Evolutionary conservation across 257 asterid species (phyloP), one percentile per base, ranked within the genome.

Genomic region (Ligustrum vulgare): DNA sequence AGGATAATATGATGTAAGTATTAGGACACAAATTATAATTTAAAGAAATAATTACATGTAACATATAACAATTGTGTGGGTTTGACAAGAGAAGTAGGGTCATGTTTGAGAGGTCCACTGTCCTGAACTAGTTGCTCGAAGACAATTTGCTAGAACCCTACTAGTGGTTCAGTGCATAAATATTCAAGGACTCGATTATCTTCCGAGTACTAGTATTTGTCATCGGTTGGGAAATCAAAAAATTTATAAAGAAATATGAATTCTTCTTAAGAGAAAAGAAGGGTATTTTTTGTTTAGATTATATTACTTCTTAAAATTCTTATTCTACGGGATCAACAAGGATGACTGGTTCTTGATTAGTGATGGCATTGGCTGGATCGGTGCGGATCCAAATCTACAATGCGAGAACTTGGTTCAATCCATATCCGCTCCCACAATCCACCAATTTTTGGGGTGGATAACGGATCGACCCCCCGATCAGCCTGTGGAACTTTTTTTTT

Each of bases 41-140:
- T 49, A 33, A 32, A 4, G 8, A 28, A 63, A 3, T 18, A 15
- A 20, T 63, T 18, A 18, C 16, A 4, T 8, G 68, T 8, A 34
- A 43, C 87, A 54, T 76, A 80, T 84, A 28, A 80, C 87, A 11
- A 83, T 75, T 47, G 84, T 83, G 86, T 72, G 23, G 86, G 83
- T 54, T 82, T 79, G 45, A 82, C 86, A 71, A 79, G 86, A n/a
- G 87, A 83, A 63, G 82, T 77, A n/a, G 80, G 78, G 70, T 83
- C 84, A 56, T 83, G 87, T 69, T 83, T 83, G 70, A 80, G 56
- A 39, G 82, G 84, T 20, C 87, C 84, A 70, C 87, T 84, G 82
- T 72, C 13, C 87, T 75, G 63, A 80, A 83, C 72, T 83, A 84
- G 76, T 83, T 80, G 80, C 84, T 83, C n/a, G 87, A 82, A 65